Conservation (phyloP, 169 alveolate species). For the Theileria parva region DNA sequence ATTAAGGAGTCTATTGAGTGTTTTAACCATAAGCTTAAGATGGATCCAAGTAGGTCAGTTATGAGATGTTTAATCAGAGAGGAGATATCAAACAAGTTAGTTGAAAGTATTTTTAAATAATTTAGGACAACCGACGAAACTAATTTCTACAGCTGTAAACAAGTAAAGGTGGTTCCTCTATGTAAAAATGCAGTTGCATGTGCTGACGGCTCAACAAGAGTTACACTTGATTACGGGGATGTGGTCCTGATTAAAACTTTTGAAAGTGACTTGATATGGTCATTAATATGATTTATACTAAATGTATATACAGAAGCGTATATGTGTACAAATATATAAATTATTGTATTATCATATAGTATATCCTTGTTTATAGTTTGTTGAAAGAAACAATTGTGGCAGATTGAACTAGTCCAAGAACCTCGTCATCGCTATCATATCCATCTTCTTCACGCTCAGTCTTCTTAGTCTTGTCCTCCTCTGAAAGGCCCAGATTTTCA, state of each 20-base stretch:
- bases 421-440: slow-evolving; percentile 75
- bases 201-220: slow-evolving; percentile 57
- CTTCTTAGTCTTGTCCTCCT: slow-evolving; percentile 71
- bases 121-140: slow-evolving; percentile 36
- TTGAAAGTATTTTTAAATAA: not conserved
- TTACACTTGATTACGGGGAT: slow-evolving; percentile 62
- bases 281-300: slow-evolving; percentile 29
- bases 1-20: slow-evolving; percentile 60
- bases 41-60: slow-evolving; percentile 60
- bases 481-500: slow-evolving; percentile 80
- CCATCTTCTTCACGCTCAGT: slow-evolving; percentile 60
- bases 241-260: slow-evolving; percentile 59
- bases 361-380: slow-evolving; percentile 67
- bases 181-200: slow-evolving; percentile 49
- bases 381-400: slow-evolving; percentile 85
- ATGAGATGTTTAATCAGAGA: slow-evolving; percentile 76
- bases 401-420: slow-evolving; percentile 82
- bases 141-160: slow-evolving; percentile 34
- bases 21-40: slow-evolving; percentile 66
- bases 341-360: not conserved
- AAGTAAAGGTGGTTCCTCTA: slow-evolving; percentile 57
- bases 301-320: not conserved
- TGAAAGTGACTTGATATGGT: slow-evolving; percentile 55
- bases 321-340: not conserved
- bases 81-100: slow-evolving; percentile 64